phyloP scores from a whole-genome alignment of 106 monocot genomes.

The Apostasia ramifera region DNA sequence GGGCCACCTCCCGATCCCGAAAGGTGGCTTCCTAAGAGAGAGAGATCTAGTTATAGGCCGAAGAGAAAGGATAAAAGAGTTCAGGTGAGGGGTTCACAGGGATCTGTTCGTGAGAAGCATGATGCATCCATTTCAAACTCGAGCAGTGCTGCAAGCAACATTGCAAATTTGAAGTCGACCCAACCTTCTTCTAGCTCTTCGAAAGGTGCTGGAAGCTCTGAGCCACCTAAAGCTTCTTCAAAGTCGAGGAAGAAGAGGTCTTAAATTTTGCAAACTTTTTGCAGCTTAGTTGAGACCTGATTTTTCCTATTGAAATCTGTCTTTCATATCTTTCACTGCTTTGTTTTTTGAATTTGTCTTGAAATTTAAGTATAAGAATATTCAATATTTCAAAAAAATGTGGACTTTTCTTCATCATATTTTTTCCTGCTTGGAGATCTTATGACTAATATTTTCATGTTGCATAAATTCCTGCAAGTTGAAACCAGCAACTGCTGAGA shows the following conservation, averaged over 20 bases:
- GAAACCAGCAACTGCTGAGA: too few species aligned
- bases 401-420: too few species aligned
- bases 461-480: too few species aligned
- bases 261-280: conserved; percentile 2
- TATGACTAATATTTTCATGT: too few species aligned
- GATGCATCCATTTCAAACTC: conserved; percentile 24
- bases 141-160: background rate
- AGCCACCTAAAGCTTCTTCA: conserved; percentile 23
- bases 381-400: too few species aligned
- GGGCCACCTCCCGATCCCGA: conserved; percentile 95
- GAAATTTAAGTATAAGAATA: too few species aligned
- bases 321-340: too few species aligned
- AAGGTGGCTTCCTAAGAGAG: conserved; percentile 91
- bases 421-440: too few species aligned
- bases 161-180: conserved; percentile 19
- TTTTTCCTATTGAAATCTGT: too few species aligned
- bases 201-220: conserved; percentile 24
- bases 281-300: too few species aligned
- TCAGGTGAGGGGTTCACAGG: conserved; percentile 88
- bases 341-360: too few species aligned
- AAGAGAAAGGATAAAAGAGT: conserved; percentile 93
- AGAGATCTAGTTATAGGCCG: conserved; percentile 84
- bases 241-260: conserved; percentile 57
- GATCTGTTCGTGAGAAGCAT: conserved; percentile 82
- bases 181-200: conserved; percentile 13